phyloP scores from a whole-genome alignment of 2,329 filamentous ascomycete species.

The Harringtonia aguacate region DNA sequence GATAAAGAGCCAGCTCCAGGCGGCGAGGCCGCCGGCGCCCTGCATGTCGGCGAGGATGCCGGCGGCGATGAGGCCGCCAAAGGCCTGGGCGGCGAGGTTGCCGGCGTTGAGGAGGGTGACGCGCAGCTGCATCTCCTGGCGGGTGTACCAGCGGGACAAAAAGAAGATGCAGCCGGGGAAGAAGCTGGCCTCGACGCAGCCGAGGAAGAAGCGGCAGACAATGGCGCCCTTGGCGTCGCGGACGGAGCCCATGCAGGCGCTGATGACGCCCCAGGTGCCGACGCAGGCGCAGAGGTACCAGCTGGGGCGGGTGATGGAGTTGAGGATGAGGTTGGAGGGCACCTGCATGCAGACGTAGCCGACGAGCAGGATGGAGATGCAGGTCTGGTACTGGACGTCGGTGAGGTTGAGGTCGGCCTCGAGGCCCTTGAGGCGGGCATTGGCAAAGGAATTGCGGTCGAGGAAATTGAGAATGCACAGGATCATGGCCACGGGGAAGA shows the following conservation, averaged over 20 bases:
- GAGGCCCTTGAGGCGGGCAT: background rate
- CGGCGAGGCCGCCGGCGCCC: no score
- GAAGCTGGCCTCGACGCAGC: slow-evolving; percentile 6
- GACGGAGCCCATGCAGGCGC: background rate
- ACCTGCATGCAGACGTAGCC: background rate
- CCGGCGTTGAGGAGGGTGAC: no score
- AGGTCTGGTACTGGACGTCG: background rate
- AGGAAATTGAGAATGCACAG: background rate
- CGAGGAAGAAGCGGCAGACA: slow-evolving; percentile 3
- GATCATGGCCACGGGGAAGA: background rate
- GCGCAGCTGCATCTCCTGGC: no score
- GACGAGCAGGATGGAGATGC: background rate
- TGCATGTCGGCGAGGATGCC: no score
- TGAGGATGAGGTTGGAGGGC: background rate
- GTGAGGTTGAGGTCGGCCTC: background rate
- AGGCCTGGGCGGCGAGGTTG: no score
- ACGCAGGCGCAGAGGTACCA: background rate
- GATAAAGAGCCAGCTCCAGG: slow-evolving; percentile 51
- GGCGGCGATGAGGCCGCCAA: no score
- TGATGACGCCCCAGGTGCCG: background rate
- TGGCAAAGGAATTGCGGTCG: background rate
- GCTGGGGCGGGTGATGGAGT: background rate
- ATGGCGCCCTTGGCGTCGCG: background rate
- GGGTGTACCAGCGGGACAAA: no score
- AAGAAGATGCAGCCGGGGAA: no score